Evolutionary conservation across 176 grass and related monocot genomes (phyloP).

Genomic region (Chloris gayana): DNA sequence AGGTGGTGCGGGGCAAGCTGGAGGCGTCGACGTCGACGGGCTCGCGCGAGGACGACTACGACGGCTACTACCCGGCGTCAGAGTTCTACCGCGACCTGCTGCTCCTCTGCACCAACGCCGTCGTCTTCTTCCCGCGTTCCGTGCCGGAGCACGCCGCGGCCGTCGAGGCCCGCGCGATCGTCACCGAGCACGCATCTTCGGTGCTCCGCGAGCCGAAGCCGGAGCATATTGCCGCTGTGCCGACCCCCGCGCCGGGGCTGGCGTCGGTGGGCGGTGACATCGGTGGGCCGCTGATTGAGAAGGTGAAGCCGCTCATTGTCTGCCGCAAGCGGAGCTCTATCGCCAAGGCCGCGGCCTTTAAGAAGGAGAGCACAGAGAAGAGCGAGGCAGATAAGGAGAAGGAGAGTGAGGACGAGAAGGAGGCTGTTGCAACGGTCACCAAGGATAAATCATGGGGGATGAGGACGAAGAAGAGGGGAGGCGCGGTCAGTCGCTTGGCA

Average conservation of each 20-base stretch:
- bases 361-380: slow-evolving; percentile 45
- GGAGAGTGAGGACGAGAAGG: slow-evolving; percentile 41
- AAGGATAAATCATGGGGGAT: slow-evolving; percentile 50
- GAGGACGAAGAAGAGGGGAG: slow-evolving; percentile 64
- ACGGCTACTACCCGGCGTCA: slow-evolving; percentile 5
- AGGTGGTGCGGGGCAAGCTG: slow-evolving; percentile 54
- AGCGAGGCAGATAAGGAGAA: neutral
- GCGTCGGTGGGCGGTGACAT: neutral
- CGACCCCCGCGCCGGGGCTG: neutral
- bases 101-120: slow-evolving; percentile 73
- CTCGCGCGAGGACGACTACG: neutral
- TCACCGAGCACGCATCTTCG: slow-evolving; percentile 43
- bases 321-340: slow-evolving; percentile 89
- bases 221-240: neutral
- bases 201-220: slow-evolving; percentile 35
- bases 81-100: slow-evolving; percentile 89
- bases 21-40: slow-evolving; percentile 1
- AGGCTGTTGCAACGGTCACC: slow-evolving; percentile 3
- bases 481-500: slow-evolving; percentile 23
- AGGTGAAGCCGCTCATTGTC: slow-evolving; percentile 67
- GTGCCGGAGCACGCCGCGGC: slow-evolving; percentile 55
- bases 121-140: slow-evolving; percentile 65
- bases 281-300: slow-evolving; percentile 55
- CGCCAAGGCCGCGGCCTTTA: slow-evolving; percentile 43
- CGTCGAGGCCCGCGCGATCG: slow-evolving; percentile 47